Conservation (phyloP, 495 filamentous ascomycete genomes). For the Lichenothelia convexa region DNA sequence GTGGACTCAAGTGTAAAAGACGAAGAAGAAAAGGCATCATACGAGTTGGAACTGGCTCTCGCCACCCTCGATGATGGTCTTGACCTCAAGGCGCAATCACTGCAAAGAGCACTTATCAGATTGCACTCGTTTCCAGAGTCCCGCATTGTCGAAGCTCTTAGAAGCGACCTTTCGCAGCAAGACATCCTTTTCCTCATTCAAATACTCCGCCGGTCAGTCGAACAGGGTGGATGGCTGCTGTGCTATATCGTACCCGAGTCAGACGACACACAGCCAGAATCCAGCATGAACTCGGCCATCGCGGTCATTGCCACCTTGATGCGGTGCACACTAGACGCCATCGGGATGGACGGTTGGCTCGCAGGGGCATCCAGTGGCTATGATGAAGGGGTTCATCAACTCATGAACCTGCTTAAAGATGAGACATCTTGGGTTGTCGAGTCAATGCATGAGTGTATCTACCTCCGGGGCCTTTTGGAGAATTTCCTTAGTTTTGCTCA, state of each 20-base stretch:
- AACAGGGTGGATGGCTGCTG: slow-evolving; percentile 48
- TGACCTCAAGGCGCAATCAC: slow-evolving; percentile 11
- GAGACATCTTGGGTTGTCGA: slow-evolving; percentile 9
- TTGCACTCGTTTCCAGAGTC: slow-evolving; percentile 42
- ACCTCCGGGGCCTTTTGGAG: slow-evolving; percentile 3
- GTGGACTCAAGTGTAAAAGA: slow-evolving; percentile 5
- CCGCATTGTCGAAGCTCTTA: slow-evolving; percentile 41
- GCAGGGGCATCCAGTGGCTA: slow-evolving; percentile 1
- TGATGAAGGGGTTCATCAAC: not conserved
- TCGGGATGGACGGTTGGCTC: slow-evolving; percentile 73
- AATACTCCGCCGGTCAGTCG: slow-evolving; percentile 47
- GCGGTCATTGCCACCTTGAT: slow-evolving; percentile 42
- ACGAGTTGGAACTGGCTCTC: slow-evolving; percentile 18
- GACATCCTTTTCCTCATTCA: slow-evolving; percentile 59
- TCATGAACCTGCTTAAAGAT: slow-evolving; percentile 4
- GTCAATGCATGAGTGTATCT: slow-evolving; percentile 4
- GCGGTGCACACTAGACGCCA: slow-evolving; percentile 59
- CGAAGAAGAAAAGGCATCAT: slow-evolving; percentile 16
- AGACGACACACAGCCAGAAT: slow-evolving; percentile 30
- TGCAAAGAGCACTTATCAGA: slow-evolving; percentile 33
- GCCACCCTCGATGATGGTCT: slow-evolving; percentile 17
- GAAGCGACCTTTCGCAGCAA: slow-evolving; percentile 40
- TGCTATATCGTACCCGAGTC: slow-evolving; percentile 35
- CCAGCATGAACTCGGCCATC: slow-evolving; percentile 26
- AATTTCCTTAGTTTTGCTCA: slow-evolving; percentile 5